Percentiles rank a stretch among this genome's conserved stretches.
Conservation (phyloP, 225 moss, liverwort and hornwort species). For the Pseudisothecium myosuroides region DNA sequence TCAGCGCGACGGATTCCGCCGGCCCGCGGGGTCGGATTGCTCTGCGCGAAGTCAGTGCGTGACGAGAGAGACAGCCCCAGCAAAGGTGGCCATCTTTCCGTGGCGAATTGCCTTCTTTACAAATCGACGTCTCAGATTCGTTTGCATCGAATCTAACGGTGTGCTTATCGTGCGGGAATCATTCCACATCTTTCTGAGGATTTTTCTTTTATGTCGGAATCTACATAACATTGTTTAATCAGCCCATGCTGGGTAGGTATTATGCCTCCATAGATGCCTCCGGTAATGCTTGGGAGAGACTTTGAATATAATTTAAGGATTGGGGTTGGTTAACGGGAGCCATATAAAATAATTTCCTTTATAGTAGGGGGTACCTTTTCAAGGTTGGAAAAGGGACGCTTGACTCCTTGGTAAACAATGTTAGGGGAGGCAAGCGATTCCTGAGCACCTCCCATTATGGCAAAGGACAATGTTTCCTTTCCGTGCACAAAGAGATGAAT, state of each 20-base stretch:
- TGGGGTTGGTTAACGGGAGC: neutral
- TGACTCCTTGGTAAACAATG: neutral
- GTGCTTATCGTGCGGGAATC: neutral
- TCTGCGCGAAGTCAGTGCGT: neutral
- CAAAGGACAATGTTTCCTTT: no score
- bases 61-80: neutral
- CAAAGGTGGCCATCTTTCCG: neutral
- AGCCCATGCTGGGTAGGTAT: neutral
- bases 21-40: neutral
- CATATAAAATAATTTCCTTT: neutral
- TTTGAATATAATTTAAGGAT: neutral
- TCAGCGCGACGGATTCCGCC: neutral
- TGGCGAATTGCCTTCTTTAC: neutral
- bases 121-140: neutral
- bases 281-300: neutral
- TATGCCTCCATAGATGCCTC: neutral
- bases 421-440: no score
- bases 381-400: neutral
- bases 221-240: neutral
- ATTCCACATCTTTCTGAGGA: neutral
- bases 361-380: neutral
- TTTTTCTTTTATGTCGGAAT: neutral
- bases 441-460: no score
- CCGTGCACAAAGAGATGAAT: no score
- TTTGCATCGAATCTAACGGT: neutral